Evolutionary conservation across 148 eudicot genomes (phyloP), one percentile per base, ranked within the genome.

Genomic region (Rhododendron griersonianum): DNA sequence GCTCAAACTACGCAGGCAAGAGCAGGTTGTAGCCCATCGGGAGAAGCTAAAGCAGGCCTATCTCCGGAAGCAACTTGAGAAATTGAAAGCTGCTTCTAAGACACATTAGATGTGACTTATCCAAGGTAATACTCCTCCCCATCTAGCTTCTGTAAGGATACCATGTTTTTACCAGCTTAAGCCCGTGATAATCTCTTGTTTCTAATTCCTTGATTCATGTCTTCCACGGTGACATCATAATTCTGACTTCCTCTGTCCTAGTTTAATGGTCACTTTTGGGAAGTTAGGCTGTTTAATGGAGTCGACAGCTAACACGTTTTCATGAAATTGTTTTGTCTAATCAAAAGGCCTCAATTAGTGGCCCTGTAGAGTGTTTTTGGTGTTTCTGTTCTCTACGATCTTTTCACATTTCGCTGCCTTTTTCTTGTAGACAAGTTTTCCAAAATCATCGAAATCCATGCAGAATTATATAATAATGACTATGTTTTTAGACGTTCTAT

Each of bases 1-100:
- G 53, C 89, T 94, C 61, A 96, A 95, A 85, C n/a, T 91, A 65
- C 94, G 91, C 18, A 92, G 98, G 87, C 94, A 94, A 93, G 97
- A 93, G 85, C 94, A 93, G 86, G 94, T 89, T 30, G 91, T 92
- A 37, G 91, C 94, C 86, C 96, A 94, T 73, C 91, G 99, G 80
- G 98, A 96, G 90, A 94, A 93, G 89, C 90, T 96, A n/a, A 95
- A 92, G 92, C 96, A 95, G 87, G 98, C 97, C 3, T 96, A 94
- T 85, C 89, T 96, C 33, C 86, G 86, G 48, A 96, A 96, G 88
- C 92, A 92, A 85, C 89, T 96, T 73, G 95, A 95, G 87, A 96
- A 95, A 86, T 87, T 94, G 71, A 95, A 94, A 91, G 93, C 96
- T 89, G 86, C 92, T 55, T 86, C 96, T 33, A 91, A 92, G 85